Base-by-base conservation (phyloP, 2,329 filamentous ascomycete genomes). In the Nemania abortiva region DNA sequence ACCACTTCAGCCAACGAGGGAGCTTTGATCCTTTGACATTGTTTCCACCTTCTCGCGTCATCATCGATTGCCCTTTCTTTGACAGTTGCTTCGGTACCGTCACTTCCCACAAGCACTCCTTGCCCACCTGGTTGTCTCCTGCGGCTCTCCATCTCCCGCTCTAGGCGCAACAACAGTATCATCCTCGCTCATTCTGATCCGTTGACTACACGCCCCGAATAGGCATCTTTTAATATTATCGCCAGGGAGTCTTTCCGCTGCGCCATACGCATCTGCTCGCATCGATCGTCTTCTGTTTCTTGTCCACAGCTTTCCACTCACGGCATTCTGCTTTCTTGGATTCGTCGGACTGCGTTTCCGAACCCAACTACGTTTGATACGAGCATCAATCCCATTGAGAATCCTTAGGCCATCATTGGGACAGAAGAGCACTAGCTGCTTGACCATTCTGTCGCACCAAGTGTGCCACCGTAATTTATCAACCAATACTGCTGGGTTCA, bases 311-410 rank as follows among this genome's bases (percentile, higher is more conserved):
- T 78, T 78, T 74, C 68, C 67, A 73, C 64, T 68, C 52, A 61
- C 66, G 73, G 70, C 70, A 74, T 66, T 29, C 71, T 72, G 70
- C 64, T 71, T 77, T 78, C 72, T 76, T 74, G 74, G 75, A 74
- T 75, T 76, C 65, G 70, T 71, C 73, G 70, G 72, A 76, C 65
- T 73, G 63, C 71, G 15, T 70, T 73, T 75, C 72, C 74, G 73
- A 74, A 72, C 77, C 74, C 73, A n/a, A 74, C 66, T 71, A 73
- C 77, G 76, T 77, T 79, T 77, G 77, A 79, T 74, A 78, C 76
- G 74, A 75, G 70, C 71, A 71, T 73, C 74, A 61, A 74, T 72
- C 67, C 66, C 66, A 63, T 72, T 69, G 52, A 68, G 63, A 65
- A 70, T 72, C 54, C 37, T 70, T 72, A 70, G 62, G 68, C 57